Conservation (phyloP, 2,329 filamentous ascomycete genomes). For the Epichloe sp. region DNA sequence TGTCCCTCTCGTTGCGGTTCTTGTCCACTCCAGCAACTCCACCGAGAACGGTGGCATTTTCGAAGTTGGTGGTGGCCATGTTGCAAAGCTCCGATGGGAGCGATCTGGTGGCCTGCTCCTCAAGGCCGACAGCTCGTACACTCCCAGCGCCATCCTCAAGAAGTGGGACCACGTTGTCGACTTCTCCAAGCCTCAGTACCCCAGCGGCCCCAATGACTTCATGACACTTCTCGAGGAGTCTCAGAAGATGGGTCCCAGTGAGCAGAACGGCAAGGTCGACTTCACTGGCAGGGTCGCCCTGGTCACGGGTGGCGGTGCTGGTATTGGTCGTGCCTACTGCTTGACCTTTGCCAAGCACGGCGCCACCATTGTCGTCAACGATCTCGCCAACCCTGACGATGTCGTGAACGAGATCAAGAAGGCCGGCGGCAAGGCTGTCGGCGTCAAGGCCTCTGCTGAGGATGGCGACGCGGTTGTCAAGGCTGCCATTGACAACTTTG, state of each 20-base stretch:
- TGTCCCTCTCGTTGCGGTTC: constrained; percentile 77
- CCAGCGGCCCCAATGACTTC: constrained; percentile 77
- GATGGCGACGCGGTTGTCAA: constrained; percentile 88
- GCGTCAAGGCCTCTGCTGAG: constrained; percentile 86
- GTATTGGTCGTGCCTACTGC: constrained; percentile 82
- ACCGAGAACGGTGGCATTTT: constrained; percentile 80
- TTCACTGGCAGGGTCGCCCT: constrained; percentile 78
- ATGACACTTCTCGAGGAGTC: constrained; percentile 74
- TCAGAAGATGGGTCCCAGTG: constrained; percentile 60
- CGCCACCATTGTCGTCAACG: constrained; percentile 84
- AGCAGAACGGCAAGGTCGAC: constrained; percentile 59
- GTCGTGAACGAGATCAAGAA: constrained; percentile 90
- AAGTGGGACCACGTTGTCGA: constrained; percentile 83
- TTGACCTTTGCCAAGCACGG: constrained; percentile 77
- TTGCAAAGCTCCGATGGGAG: constrained; percentile 93
- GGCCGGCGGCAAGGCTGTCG: constrained; percentile 75
- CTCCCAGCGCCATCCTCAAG: constrained; percentile 72
- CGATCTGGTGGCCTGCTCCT: constrained; percentile 77
- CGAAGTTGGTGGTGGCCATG: constrained; percentile 83
- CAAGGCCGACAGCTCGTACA: constrained; percentile 79
- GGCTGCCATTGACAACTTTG: constrained; percentile 83
- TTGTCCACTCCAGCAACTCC: constrained; percentile 76
- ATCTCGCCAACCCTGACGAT: constrained; percentile 80
- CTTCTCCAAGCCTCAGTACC: constrained; percentile 70
- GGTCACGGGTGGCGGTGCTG: constrained; percentile 77